Percentiles rank a stretch among this genome's conserved stretches.
Evolutionary conservation across 2,329 filamentous ascomycete genomes (phyloP).

Genomic region (Pseudopyrenochaeta lycopersici): DNA sequence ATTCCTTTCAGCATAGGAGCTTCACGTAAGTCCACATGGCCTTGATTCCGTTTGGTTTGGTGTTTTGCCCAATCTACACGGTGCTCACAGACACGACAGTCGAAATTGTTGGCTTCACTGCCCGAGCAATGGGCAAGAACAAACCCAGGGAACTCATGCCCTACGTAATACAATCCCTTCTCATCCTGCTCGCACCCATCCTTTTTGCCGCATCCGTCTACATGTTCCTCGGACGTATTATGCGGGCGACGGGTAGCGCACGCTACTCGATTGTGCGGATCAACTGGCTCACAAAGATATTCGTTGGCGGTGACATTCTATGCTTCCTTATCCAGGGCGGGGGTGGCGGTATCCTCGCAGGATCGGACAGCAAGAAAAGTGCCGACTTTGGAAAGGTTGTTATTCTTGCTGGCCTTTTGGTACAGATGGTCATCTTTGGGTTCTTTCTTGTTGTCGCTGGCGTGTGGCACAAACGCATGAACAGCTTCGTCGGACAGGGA

Average conservation of each 20-base stretch:
- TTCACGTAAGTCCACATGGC: conserved; percentile 1
- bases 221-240: conserved; percentile 52
- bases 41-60: neutral
- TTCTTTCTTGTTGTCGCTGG: conserved; percentile 56
- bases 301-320: conserved; percentile 62
- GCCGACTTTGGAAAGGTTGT: conserved; percentile 54
- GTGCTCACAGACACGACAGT: conserved; percentile 18
- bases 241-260: conserved; percentile 47
- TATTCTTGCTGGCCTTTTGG: conserved; percentile 61
- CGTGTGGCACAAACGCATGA: conserved; percentile 30
- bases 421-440: conserved; percentile 65
- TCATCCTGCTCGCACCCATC: conserved; percentile 52
- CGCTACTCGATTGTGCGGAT: conserved; percentile 42
- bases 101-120: conserved; percentile 48
- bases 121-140: conserved; percentile 40
- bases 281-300: conserved; percentile 60
- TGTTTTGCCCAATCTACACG: conserved; percentile 2
- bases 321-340: conserved; percentile 60
- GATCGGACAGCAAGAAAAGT: conserved; percentile 17
- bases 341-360: conserved; percentile 43
- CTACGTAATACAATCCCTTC: conserved; percentile 48
- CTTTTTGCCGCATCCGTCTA: conserved; percentile 55
- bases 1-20: conserved; percentile 55
- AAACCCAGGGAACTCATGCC: conserved; percentile 41
- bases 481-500: neutral